These are phyloP conservation scores for Ustilago cynodontis DNA, from an alignment of 1,284 basidiomycete genomes.

Conservation along the genomic window DNA sequence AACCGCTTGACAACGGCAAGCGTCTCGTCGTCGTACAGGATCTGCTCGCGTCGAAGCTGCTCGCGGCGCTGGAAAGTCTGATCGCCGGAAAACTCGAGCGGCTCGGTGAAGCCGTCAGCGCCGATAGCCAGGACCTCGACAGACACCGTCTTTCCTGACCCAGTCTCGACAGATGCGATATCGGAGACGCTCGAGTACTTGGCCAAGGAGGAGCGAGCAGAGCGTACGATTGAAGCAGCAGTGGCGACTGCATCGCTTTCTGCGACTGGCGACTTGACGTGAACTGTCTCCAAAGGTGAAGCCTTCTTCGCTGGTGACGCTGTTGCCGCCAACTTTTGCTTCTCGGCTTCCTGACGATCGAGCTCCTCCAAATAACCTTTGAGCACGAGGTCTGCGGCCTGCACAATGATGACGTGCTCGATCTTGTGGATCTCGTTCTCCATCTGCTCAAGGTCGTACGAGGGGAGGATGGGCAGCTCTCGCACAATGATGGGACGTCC, in stretches of 20 bases:
- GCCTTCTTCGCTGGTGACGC: not conserved
- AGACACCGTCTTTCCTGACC: slow-evolving; percentile 27
- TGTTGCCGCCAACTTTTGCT: slow-evolving; percentile 8
- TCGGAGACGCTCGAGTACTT: slow-evolving; percentile 8
- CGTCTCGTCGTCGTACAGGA: slow-evolving; percentile 55
- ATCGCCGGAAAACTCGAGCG: slow-evolving; percentile 37
- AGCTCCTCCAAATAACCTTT: slow-evolving; percentile 44
- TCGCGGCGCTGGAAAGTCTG: slow-evolving; percentile 47
- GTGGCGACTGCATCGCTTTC: slow-evolving; percentile 20
- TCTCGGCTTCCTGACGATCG: slow-evolving; percentile 23
- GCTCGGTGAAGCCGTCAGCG: slow-evolving; percentile 44
- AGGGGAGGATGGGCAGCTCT: slow-evolving; percentile 79
- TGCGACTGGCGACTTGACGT: not conserved
- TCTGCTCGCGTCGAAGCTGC: slow-evolving; percentile 45
- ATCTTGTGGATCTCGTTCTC: slow-evolving; percentile 83
- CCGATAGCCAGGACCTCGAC: slow-evolving; percentile 44
- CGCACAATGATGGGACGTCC: slow-evolving; percentile 87
- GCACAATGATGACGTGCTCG: slow-evolving; percentile 92
- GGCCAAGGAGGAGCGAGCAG: slow-evolving; percentile 7
- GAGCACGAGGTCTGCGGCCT: slow-evolving; percentile 69
- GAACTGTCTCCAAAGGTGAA: slow-evolving; percentile 20
- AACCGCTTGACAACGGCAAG: slow-evolving; percentile 43
- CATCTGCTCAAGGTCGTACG: slow-evolving; percentile 81
- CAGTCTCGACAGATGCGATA: not conserved
- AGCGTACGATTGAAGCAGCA: slow-evolving; percentile 16